Base-by-base conservation (phyloP, 257 asterid species). In the Nicotiana tomentosiformis region DNA sequence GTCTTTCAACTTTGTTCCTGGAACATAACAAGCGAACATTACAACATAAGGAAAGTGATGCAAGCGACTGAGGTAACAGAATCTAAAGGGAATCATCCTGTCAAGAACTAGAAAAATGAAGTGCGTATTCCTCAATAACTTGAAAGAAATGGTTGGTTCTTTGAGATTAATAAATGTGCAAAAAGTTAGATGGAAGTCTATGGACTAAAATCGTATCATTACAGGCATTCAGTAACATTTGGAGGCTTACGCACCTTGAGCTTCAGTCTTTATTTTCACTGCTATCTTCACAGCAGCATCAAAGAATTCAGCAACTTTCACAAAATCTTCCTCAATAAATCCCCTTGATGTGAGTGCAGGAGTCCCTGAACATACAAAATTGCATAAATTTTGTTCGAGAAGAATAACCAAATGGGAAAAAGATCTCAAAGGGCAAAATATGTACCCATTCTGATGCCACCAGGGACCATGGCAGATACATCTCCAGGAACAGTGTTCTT, bases 381-480 rank as follows among this genome's bases (percentile, higher is more conserved):
- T 12, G 1, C 4, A 5, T 30, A 17, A 30, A 29, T 17, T 30
- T 66, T 30, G 20, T 66, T 5, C 14, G 69, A 15, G 20, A 66
- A 30, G 72, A 66, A 66, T 29, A 66, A 66, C 10, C 7, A 66
- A 30, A 30, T 30, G 20, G 46, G 6, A 66, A 5, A 5, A 78
- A 64, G 39, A 8, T 1, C 66, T 56, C 72, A 66, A 18, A 29
- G 5, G 12, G 46, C 3, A 66, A 30, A 66, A 14, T 30, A 66
- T 66, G 60, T 90, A 95, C 99, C 98, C 99, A 95, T 95, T 26
- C 99, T 93, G 82, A 95, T 95, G 86, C 99, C 98, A 82, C 98
- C 98, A 82, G 99, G 98, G 8, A 95, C 98, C 98, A 95, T 93
- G 83, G 99, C 98, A 51, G 99, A 95, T 49, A 95, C 99, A 89